A percentile compares a stretch with the other conserved stretches of the same genome.
These are phyloP conservation scores for Beauveria varroae DNA, from an alignment of 2,329 filamentous ascomycete genomes.

Conservation along the genomic window DNA sequence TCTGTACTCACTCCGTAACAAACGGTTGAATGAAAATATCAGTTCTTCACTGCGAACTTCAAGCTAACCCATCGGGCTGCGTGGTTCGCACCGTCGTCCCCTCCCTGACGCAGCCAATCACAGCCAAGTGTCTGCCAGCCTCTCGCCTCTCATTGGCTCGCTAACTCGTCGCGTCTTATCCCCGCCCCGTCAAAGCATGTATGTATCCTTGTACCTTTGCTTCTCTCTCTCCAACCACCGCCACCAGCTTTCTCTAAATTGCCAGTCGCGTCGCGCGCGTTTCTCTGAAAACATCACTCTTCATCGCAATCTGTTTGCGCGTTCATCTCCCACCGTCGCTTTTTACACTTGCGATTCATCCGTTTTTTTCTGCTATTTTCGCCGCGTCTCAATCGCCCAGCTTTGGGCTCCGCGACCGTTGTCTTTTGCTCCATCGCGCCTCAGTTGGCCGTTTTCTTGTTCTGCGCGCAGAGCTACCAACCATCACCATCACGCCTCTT, in stretches of 20 bases:
- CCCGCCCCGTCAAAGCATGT: not conserved
- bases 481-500: not conserved
- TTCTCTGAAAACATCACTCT: not conserved
- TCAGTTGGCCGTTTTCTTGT: not conserved
- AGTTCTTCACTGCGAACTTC: too few species aligned
- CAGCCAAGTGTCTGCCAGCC: not conserved
- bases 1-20: too few species aligned
- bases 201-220: not conserved
- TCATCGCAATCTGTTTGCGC: not conserved
- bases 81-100: not conserved
- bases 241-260: constrained; percentile 3
- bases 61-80: not conserved
- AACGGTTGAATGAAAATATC: too few species aligned
- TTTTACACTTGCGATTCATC: not conserved
- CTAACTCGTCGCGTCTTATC: not conserved
- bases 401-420: not conserved
- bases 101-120: not conserved
- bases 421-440: not conserved
- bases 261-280: constrained; percentile 4
- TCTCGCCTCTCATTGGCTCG: not conserved
- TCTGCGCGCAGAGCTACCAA: constrained; percentile 2
- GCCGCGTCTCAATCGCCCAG: not conserved
- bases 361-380: not conserved
- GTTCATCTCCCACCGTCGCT: not conserved
- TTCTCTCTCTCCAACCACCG: not conserved